phyloP scores from a whole-genome alignment of 2,329 filamentous ascomycete species.

The Truncatella angustata region DNA sequence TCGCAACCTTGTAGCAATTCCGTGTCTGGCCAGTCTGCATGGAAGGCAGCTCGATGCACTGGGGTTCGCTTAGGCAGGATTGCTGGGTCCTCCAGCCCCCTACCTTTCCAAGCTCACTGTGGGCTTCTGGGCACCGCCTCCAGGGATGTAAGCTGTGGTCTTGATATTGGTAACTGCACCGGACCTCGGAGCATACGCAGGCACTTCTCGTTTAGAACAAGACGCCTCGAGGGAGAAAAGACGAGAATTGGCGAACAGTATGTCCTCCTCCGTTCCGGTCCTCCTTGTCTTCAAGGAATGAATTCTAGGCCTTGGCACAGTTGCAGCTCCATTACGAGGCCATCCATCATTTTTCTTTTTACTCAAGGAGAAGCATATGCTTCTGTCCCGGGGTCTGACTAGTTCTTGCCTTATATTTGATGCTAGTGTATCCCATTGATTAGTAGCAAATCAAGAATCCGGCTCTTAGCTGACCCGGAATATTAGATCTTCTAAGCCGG shows the following conservation, averaged over 20 bases:
- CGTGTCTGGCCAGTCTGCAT: background rate
- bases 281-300: too few relatives aligned
- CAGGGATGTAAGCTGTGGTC: background rate
- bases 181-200: constrained; percentile 1
- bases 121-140: background rate
- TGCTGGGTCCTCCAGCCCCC: background rate
- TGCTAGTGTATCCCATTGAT: background rate
- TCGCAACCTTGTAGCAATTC: background rate
- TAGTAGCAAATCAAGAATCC: background rate
- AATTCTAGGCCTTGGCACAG: too few relatives aligned
- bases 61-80: background rate
- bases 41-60: background rate
- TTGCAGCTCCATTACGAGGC: too few relatives aligned
- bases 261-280: too few relatives aligned
- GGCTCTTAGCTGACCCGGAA: too few relatives aligned
- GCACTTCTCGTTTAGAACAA: constrained; percentile 3
- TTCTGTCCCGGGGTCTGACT: background rate
- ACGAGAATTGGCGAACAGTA: constrained; percentile 6
- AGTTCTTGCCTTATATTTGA: background rate
- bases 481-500: background rate
- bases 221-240: constrained; percentile 3
- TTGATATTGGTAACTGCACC: background rate
- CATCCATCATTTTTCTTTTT: too few relatives aligned
- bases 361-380: background rate
- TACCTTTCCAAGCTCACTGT: background rate